Evolutionary conservation across 139 green algal species (phyloP), one percentile per base, ranked within the genome.

Genomic region (Chlorella sp.): DNA sequence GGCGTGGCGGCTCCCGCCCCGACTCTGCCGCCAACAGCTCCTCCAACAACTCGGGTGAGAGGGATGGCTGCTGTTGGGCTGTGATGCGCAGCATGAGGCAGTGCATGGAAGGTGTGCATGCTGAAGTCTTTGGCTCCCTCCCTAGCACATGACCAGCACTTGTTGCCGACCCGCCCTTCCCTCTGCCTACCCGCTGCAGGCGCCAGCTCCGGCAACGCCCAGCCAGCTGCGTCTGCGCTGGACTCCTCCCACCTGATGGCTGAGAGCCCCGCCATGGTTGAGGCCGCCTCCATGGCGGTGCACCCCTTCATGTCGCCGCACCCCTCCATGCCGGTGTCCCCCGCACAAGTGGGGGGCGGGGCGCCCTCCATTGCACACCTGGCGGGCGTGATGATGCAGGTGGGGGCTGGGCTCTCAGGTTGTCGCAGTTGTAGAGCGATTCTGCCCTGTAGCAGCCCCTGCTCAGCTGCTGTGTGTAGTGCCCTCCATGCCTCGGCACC

Each of bases 311-410:
- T 54, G 76, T 82, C 76, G 22, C 36, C 60, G 28, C 36, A 51
- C 24, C 54, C 76, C 5, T 82, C 76, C 17, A 51, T 72, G 54
- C 70, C 26, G 48, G 70, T 46, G 11, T 76, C 43, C 43, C 43
- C 43, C 43, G 46, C 43, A 2, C 44, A 17, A 17, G 72, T 60
- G 36, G 30, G 16, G 64, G 19, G 56, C 32, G 72, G 51, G 2
- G 51, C 51, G 51, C 51, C 72, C 30, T 62, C 72, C 43, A 32
- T 78, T 6, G 32, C 22, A 8, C 72, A 78, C 44, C 43, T 78
- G 30, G 72, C 72, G 43, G 72, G 72, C 11, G 72, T 78, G 30
- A 78, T 78, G 72, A 78, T 78, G 72, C 72, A 78, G 72, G 72
- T 56, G 30, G 43, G 70, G 2, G 22, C n/a, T 13, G n/a, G 11